phyloP scores from a whole-genome alignment of 768 basidiomycete genomes.

The Suillus subalutaceus region DNA sequence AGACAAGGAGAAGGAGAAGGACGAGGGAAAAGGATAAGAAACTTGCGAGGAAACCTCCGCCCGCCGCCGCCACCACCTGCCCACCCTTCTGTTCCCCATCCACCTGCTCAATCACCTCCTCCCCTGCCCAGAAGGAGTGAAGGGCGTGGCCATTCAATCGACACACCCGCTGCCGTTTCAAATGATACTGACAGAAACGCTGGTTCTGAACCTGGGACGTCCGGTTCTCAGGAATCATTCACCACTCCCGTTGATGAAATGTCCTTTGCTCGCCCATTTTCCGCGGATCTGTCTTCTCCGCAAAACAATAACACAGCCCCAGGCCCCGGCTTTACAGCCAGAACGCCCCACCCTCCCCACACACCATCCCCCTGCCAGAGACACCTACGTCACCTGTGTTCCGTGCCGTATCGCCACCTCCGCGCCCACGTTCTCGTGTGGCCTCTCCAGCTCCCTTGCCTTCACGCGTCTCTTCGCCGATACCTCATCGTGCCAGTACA shows the following conservation, averaged over 20 bases:
- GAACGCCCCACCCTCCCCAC: slow-evolving; percentile 24
- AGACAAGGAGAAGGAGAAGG: slow-evolving; percentile 33
- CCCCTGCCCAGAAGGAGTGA: slow-evolving; percentile 55
- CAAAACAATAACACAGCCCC: slow-evolving; percentile 12
- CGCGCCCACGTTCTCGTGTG: slow-evolving; percentile 38
- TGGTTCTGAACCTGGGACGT: slow-evolving; percentile 7
- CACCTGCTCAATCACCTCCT: slow-evolving; percentile 38
- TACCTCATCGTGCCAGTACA: slow-evolving; percentile 37
- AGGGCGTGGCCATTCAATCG: slow-evolving; percentile 31
- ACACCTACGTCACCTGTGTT: slow-evolving; percentile 34
- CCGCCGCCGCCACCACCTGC: slow-evolving; percentile 28
- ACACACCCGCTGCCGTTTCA: slow-evolving; percentile 11
- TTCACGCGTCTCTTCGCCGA: slow-evolving; percentile 14
- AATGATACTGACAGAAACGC: slow-evolving; percentile 15
- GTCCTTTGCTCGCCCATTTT: slow-evolving; percentile 17
- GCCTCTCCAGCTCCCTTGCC: slow-evolving; percentile 22
- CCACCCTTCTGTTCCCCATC: slow-evolving; percentile 27
- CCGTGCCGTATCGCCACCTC: slow-evolving; percentile 16
- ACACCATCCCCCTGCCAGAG: slow-evolving; percentile 24
- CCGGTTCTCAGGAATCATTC: slow-evolving; percentile 18
- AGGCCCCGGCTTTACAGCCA: slow-evolving; percentile 9
- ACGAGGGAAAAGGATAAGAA: slow-evolving; percentile 27
- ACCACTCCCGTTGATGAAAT: slow-evolving; percentile 27
- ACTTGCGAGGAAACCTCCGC: slow-evolving; percentile 17
- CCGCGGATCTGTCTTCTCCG: slow-evolving; percentile 8